Base-by-base conservation (phyloP, 768 basidiomycete species). In the Tricholoma sp. region DNA sequence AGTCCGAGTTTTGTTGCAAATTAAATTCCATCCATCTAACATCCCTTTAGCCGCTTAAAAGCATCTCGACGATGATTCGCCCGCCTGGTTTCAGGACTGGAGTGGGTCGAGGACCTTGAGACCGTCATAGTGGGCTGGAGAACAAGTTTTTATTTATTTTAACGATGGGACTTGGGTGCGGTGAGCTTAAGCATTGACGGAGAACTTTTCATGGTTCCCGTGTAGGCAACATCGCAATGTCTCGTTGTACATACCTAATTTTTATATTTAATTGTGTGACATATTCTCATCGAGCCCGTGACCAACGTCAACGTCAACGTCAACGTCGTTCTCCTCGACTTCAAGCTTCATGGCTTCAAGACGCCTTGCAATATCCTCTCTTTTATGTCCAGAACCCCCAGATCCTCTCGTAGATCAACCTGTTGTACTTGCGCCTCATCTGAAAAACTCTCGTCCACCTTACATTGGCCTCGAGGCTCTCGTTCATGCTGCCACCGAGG, bases 111-210 rank as follows among this genome's bases (percentile, higher is more conserved):
- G 81, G 90, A 91, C 83, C 76, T 83, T 78, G 89, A 86, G 90
- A 91, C 87, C 90, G 90, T 92, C 84, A 80, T 67, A 74, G 72
- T 70, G 67, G 78, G 85, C 86, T 89, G 89, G 82, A 90, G 89
- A 91, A 65, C 58, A 67, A 79, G 47, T 19, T 21, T 3, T 6
- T 7, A 39, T 35, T 1, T 3, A 58, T 31, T n/a, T 34, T 3
- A 71, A 73, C 72, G 83, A 90, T 85, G 85, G 82, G 89, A 89
- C 86, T 88, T 91, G 90, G 90, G 90, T 91, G 89, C 89, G 90
- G 79, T 78, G 76, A 71, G 70, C 66, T 71, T 64, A 47, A 19
- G 59, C 54, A 55, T 52, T 32, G 43, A 65, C 77, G 77, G 82
- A 65, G 58, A 72, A 72, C 77, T 73, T 78, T 91, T 88, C 83